phyloP scores from a whole-genome alignment of 2,329 filamentous ascomycete species.

The Albophoma yamanashiensis region DNA sequence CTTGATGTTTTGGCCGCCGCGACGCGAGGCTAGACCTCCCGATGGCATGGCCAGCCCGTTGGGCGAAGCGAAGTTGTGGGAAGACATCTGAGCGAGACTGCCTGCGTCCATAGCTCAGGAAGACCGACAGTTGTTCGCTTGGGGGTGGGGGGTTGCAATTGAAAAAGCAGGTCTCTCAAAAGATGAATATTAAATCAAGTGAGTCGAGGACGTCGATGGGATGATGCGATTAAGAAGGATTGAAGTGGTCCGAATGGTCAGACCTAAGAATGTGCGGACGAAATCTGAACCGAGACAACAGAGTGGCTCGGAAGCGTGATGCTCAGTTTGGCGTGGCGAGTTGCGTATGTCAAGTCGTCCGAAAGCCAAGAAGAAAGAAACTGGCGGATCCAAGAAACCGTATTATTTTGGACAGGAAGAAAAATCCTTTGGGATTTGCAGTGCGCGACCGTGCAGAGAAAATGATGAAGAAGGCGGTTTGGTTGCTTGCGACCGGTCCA shows the following conservation, averaged over 20 bases:
- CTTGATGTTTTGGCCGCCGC: conserved; percentile 82
- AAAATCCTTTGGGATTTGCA: not conserved
- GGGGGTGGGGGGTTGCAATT: conserved; percentile 5
- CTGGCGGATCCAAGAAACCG: not conserved
- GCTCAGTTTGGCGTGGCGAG: not conserved
- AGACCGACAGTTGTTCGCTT: conserved; percentile 5
- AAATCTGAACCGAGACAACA: not conserved
- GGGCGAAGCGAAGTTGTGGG: conserved; percentile 64
- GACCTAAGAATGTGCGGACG: conserved; percentile 1
- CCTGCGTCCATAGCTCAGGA: conserved; percentile 74
- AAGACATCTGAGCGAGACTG: conserved; percentile 99
- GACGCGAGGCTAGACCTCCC: conserved; percentile 71
- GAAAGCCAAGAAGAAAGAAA: conserved; percentile 2
- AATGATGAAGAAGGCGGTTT: not conserved
- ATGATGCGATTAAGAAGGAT: conserved; percentile 2
- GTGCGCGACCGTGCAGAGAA: not conserved
- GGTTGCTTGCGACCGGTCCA: not conserved
- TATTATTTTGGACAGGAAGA: not conserved
- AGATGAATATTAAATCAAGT: not conserved
- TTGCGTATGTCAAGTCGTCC: not conserved
- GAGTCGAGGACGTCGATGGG: not conserved
- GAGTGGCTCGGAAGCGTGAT: not conserved
- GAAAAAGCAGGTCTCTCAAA: conserved; percentile 7
- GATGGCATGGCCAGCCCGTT: conserved; percentile 65
- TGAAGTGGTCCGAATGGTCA: conserved; percentile 3